Evolutionary conservation across 2,329 filamentous ascomycete genomes (phyloP), one percentile per base, ranked within the genome.

Genomic region (Arthrinium phaeospermum): DNA sequence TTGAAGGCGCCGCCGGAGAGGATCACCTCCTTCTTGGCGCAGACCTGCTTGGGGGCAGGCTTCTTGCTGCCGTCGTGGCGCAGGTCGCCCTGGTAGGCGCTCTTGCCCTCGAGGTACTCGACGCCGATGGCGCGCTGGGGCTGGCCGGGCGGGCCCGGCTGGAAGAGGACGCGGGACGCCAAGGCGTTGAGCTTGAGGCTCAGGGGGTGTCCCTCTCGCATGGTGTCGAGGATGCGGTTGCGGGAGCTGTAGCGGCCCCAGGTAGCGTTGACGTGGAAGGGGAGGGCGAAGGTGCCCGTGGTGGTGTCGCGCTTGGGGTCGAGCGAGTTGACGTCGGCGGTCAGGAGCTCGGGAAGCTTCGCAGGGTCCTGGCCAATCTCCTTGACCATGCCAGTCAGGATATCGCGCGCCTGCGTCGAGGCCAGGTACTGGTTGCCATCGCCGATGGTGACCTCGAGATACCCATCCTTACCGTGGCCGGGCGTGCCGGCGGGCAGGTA

Each of bases 401-500:
- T 24, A 22, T 70, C 68, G 34, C 44, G 37, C 27, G 68, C 68
- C 47, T 70, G 68, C n/a, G 22, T 4, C 19, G 68, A 70, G 7
- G 68, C 47, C 10, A 70, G 47, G 47, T 70, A 70, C 22, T 70
- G 68, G 68, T 70, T 70, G 12, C 68, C 68, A 49, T 70, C 68
- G 34, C 68, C 68, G n/a, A 70, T 81, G 12, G 85, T 87, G 47
- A 49, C 41, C n/a, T 73, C 70, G n/a, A 88, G 81, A 86, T 86
- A 89, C 3, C 87, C 87, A 49, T 85, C 76, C 73, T 84, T 86
- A 12, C 87, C 87, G 74, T 89, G 87, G 7, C 86, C 86, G 16
- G 74, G 51, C 16, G 76, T 75, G n/a, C 77, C 77, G 41, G 77
- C 78, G 6, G 80, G 78, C 3, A 73, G 27, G 71, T 86, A 85